These are phyloP conservation scores for Phytophthora meadii DNA, from an alignment of 352 stramenopile species.

Conservation along the genomic window DNA sequence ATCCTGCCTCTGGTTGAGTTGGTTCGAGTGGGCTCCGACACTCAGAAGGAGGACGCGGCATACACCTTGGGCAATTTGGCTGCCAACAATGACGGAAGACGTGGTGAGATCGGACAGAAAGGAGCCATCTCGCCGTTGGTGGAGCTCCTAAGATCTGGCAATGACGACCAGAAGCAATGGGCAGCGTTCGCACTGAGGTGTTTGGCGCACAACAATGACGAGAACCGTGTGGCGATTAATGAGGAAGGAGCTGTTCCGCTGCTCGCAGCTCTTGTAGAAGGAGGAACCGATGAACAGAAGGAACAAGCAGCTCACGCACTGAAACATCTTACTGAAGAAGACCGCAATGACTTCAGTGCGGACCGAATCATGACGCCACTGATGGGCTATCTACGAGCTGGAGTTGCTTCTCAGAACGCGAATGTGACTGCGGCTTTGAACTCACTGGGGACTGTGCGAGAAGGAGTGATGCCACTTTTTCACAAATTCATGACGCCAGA, in stretches of 20 bases:
- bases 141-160: conserved; percentile 1
- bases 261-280: conserved; percentile 1
- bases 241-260: conserved; percentile 6
- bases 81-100: conserved; percentile 8
- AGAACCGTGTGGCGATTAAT: conserved; percentile 2
- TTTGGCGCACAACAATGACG: conserved; percentile 8
- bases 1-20: conserved; percentile 32
- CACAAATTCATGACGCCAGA: conserved; percentile 1
- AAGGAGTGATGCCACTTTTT: conserved; percentile 11
- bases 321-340: not conserved
- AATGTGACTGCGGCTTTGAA: conserved; percentile 6
- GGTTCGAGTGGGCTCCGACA: conserved; percentile 15
- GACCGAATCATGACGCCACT: conserved; percentile 1
- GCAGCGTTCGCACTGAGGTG: conserved; percentile 9
- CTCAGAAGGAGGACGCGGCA: conserved; percentile 28
- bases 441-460: conserved; percentile 6
- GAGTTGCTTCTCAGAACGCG: conserved; percentile 7
- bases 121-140: conserved; percentile 27
- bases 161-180: conserved; percentile 14
- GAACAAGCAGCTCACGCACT: conserved; percentile 7
- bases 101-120: conserved; percentile 22
- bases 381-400: conserved; percentile 1
- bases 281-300: conserved; percentile 8
- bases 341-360: not conserved
- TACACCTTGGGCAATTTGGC: conserved; percentile 24